Conservation (phyloP, 2,329 filamentous ascomycete species). For the Penicillium crustosum region DNA sequence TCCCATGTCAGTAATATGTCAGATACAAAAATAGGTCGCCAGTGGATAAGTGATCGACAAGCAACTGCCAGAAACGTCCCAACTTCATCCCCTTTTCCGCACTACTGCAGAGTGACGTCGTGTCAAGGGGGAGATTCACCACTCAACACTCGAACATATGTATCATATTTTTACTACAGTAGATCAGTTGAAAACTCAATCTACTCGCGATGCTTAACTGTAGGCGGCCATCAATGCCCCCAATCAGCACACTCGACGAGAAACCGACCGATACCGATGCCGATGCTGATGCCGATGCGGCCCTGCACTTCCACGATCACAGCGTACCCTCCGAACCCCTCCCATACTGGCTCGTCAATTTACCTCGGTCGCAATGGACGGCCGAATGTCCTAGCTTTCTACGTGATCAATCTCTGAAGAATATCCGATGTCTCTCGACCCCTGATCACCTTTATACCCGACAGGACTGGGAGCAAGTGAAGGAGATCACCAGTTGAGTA, state of each 20-base stretch:
- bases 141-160: background rate
- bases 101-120: slow-evolving; percentile 14
- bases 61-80: slow-evolving; percentile 1
- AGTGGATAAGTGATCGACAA: slow-evolving; percentile 21
- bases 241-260: slow-evolving; percentile 27
- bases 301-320: slow-evolving; percentile 12
- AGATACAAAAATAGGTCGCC: slow-evolving; percentile 6
- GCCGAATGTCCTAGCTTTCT: slow-evolving; percentile 72
- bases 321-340: slow-evolving; percentile 26
- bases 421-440: slow-evolving; percentile 67
- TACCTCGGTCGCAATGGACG: slow-evolving; percentile 63
- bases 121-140: background rate
- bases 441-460: slow-evolving; percentile 65
- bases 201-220: slow-evolving; percentile 12
- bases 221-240: slow-evolving; percentile 16
- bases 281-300: slow-evolving; percentile 3
- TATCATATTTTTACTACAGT: background rate
- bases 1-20: too few species aligned
- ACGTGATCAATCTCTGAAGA: slow-evolving; percentile 62
- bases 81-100: background rate
- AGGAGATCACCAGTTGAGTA: slow-evolving; percentile 55
- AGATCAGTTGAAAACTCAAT: background rate
- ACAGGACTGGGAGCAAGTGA: slow-evolving; percentile 69
- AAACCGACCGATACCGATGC: slow-evolving; percentile 21
- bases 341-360: slow-evolving; percentile 83